Evolutionary conservation across 768 basidiomycete genomes (phyloP).

Genomic region (Favolaschia claudopus): DNA sequence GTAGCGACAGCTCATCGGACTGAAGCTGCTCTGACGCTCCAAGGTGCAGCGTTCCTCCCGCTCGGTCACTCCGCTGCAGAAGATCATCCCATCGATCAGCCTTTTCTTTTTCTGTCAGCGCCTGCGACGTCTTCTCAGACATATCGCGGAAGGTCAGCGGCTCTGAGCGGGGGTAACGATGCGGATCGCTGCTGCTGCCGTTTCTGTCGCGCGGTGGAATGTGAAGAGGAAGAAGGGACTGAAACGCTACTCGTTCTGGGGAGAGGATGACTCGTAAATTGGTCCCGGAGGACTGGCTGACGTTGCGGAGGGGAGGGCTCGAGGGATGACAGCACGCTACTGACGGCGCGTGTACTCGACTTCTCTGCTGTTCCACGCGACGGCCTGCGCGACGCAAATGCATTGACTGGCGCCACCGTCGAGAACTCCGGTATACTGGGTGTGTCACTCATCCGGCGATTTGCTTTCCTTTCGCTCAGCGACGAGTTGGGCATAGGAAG

Average conservation of each 20-base stretch:
- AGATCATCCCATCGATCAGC: slow-evolving; percentile 74
- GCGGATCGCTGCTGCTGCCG: slow-evolving; percentile 19
- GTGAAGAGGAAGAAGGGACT: no score
- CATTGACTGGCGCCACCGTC: slow-evolving; percentile 52
- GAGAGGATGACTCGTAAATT: no score
- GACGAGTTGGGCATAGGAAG: slow-evolving; percentile 12
- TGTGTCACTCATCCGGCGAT: slow-evolving; percentile 32
- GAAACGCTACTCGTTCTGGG: background rate
- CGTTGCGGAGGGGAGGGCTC: slow-evolving; percentile 38
- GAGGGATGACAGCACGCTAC: slow-evolving; percentile 23
- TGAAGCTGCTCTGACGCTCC: slow-evolving; percentile 32
- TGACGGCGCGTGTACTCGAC: slow-evolving; percentile 10
- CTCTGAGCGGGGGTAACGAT: slow-evolving; percentile 22
- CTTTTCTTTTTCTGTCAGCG: slow-evolving; percentile 74
- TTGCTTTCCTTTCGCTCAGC: slow-evolving; percentile 5
- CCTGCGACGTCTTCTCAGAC: slow-evolving; percentile 40
- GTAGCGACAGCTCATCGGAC: slow-evolving; percentile 22
- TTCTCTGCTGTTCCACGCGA: slow-evolving; percentile 15
- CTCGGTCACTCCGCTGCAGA: slow-evolving; percentile 67
- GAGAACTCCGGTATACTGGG: slow-evolving; percentile 62
- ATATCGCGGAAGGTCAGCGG: slow-evolving; percentile 59
- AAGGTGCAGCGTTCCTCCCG: slow-evolving; percentile 78
- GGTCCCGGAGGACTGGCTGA: no score
- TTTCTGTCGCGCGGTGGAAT: slow-evolving; percentile 15
- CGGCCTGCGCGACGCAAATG: slow-evolving; percentile 41